phyloP scores from a whole-genome alignment of 2,329 filamentous ascomycete species.

The Colletotrichum tropicicola region DNA sequence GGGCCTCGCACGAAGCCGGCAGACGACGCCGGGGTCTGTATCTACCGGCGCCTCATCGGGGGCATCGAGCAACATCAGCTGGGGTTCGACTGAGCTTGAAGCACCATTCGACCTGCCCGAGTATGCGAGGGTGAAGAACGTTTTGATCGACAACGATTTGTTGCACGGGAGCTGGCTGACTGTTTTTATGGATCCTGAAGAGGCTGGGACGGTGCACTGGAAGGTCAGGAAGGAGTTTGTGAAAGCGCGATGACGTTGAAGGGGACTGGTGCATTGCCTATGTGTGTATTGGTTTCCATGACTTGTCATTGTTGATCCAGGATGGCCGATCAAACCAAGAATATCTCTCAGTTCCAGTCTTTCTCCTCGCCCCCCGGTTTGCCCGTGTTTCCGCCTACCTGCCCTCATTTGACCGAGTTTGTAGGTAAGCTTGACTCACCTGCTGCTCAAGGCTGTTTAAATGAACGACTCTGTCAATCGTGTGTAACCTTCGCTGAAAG shows the following conservation, averaged over 20 bases:
- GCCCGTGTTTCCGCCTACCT: no score
- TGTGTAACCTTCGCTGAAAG: no score
- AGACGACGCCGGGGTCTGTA: background rate
- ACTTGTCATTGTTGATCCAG: background rate
- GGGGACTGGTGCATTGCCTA: background rate
- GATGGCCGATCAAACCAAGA: no score
- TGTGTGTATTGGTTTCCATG: no score
- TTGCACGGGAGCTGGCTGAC: slow-evolving; percentile 38
- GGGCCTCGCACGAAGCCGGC: background rate
- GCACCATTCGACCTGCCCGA: slow-evolving; percentile 40
- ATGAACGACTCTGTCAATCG: no score
- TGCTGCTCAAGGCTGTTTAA: no score
- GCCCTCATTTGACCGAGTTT: no score
- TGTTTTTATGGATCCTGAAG: slow-evolving; percentile 38
- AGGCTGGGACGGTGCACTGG: slow-evolving; percentile 36
- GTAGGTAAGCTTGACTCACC: no score
- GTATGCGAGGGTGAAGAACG: slow-evolving; percentile 39
- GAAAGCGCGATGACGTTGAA: slow-evolving; percentile 37
- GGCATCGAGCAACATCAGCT: background rate
- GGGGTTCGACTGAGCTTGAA: slow-evolving; percentile 28
- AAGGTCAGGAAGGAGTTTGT: slow-evolving; percentile 37
- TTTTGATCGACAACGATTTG: slow-evolving; percentile 37
- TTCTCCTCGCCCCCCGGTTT: no score
- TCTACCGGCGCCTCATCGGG: background rate
- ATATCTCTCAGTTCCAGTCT: no score